Evolutionary conservation across 495 filamentous ascomycete genomes (phyloP).

Genomic region (Talaromyces trachyspermus): DNA sequence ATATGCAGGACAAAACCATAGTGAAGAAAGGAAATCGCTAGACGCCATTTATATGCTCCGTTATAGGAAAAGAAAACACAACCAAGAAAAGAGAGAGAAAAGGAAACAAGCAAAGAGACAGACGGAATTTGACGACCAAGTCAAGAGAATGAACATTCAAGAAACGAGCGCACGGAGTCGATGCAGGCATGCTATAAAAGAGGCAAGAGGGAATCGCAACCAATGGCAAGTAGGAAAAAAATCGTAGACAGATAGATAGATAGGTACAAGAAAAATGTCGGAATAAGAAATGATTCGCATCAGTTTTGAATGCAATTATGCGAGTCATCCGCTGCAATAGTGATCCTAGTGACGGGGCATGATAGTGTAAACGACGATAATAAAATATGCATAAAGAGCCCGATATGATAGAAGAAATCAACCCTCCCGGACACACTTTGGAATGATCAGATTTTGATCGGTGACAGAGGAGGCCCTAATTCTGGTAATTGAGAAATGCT

Average conservation of each 20-base stretch:
- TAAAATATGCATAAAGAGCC: too few relatives aligned
- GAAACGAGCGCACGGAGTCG: not conserved
- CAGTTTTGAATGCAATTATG: too few relatives aligned
- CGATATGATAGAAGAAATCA: too few relatives aligned
- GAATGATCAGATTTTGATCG: conserved; percentile 44
- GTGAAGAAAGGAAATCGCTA: not conserved
- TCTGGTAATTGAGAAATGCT: conserved; percentile 45
- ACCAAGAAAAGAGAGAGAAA: not conserved
- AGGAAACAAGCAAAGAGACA: not conserved
- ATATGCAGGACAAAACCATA: too few relatives aligned
- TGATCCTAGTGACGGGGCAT: too few relatives aligned
- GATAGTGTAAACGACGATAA: too few relatives aligned
- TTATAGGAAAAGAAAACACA: not conserved
- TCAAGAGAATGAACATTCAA: not conserved
- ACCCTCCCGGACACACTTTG: too few relatives aligned
- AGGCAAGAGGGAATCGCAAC: not conserved
- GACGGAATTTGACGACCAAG: not conserved
- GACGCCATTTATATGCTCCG: too few relatives aligned
- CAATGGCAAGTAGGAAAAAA: not conserved
- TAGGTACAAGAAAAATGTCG: not conserved
- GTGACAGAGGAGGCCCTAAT: conserved; percentile 70
- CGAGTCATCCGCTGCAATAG: too few relatives aligned
- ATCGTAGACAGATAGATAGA: not conserved
- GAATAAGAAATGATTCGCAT: conserved; percentile 5
- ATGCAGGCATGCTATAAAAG: not conserved